These are phyloP conservation scores for Phytophthora litchii DNA, from an alignment of 352 stramenopile species.

Conservation along the genomic window DNA sequence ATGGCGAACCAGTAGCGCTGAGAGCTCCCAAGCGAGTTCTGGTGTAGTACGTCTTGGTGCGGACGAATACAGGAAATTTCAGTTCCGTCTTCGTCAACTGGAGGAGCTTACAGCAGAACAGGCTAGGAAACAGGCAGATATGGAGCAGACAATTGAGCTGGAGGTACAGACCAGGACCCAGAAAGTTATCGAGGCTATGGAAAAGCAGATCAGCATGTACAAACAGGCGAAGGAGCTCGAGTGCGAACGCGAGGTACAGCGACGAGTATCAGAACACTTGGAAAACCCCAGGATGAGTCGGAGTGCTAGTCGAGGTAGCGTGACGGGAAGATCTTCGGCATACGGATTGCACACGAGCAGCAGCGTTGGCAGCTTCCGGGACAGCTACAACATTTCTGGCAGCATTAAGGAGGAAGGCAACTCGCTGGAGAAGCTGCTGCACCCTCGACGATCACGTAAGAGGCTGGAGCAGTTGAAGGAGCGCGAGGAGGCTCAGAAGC, in stretches of 20 bases:
- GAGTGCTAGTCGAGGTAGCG: constrained; percentile 24
- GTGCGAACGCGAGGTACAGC: constrained; percentile 78
- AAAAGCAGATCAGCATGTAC: constrained; percentile 89
- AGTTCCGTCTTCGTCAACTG: constrained; percentile 79
- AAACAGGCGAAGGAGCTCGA: constrained; percentile 86
- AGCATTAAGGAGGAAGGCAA: constrained; percentile 53
- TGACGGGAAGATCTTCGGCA: constrained; percentile 20
- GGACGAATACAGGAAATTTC: constrained; percentile 86
- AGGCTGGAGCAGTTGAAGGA: constrained; percentile 69
- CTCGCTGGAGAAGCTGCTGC: constrained; percentile 78
- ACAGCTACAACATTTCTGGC: constrained; percentile 40
- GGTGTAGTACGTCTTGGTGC: constrained; percentile 58
- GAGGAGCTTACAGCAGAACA: constrained; percentile 80
- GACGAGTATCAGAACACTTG: constrained; percentile 58
- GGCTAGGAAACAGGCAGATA: constrained; percentile 66
- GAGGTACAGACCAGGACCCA: constrained; percentile 70
- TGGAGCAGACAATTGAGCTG: constrained; percentile 81
- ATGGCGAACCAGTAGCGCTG: constrained; percentile 19
- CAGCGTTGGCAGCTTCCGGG: constrained; percentile 37
- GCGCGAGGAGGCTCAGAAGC: constrained; percentile 76
- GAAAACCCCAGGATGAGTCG: constrained; percentile 32
- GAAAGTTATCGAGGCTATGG: constrained; percentile 75
- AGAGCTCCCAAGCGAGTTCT: constrained; percentile 33
- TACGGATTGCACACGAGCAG: constrained; percentile 25
- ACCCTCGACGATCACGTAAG: constrained; percentile 69